Conservation (phyloP, 2,329 filamentous ascomycete genomes). For the Xenosphaeropsis pyriputrescens region DNA sequence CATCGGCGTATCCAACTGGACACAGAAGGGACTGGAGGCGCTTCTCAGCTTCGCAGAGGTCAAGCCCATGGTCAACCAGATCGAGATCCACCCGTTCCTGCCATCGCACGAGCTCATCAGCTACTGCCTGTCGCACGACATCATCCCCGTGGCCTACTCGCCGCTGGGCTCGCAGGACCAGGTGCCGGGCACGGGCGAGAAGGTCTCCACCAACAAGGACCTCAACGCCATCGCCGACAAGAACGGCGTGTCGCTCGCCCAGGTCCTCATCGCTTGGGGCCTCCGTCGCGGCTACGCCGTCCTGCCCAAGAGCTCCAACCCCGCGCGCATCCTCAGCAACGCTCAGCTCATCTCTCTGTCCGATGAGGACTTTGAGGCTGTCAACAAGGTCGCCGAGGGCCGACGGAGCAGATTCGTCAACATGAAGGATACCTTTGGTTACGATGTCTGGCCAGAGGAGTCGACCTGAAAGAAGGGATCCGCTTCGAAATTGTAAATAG, state of each 20-base stretch:
- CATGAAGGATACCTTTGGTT: slow-evolving; percentile 71
- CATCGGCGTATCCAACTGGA: slow-evolving; percentile 49
- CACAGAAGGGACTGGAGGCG: slow-evolving; percentile 33
- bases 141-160: slow-evolving; percentile 60
- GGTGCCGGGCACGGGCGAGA: slow-evolving; percentile 51
- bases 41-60: slow-evolving; percentile 31
- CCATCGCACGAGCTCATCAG: slow-evolving; percentile 57
- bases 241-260: slow-evolving; percentile 42
- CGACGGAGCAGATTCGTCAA: slow-evolving; percentile 62
- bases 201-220: slow-evolving; percentile 43
- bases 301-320: slow-evolving; percentile 58
- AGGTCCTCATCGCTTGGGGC: slow-evolving; percentile 59
- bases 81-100: slow-evolving; percentile 64
- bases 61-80: slow-evolving; percentile 34
- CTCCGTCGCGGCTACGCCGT: slow-evolving; percentile 55
- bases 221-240: slow-evolving; percentile 50
- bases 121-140: slow-evolving; percentile 51
- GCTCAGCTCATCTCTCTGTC: slow-evolving; percentile 50
- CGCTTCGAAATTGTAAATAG: too few relatives aligned
- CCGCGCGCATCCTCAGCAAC: slow-evolving; percentile 55
- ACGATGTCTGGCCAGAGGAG: slow-evolving; percentile 54
- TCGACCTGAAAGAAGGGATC: not conserved
- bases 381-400: slow-evolving; percentile 45
- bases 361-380: slow-evolving; percentile 40
- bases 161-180: slow-evolving; percentile 51